A percentile compares a stretch with the other conserved stretches of the same genome.
Evolutionary conservation across 139 green algal genomes (phyloP).

Genomic region (Haematococcus lacustris): DNA sequence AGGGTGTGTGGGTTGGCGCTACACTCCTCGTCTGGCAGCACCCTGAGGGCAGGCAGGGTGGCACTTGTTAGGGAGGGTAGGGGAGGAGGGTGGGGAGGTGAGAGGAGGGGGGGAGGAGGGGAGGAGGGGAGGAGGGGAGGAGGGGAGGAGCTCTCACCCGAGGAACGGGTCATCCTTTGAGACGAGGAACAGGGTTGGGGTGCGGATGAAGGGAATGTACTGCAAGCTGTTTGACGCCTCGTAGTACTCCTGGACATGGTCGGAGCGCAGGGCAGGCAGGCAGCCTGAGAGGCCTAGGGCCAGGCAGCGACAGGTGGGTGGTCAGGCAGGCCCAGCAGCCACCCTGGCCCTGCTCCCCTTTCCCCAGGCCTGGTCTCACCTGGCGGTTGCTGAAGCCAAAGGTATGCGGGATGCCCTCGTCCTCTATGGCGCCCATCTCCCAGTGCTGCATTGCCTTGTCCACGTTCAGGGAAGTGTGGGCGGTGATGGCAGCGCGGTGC

Average conservation of each 20-base stretch:
- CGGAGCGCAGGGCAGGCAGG: too few relatives aligned
- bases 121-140: too few relatives aligned
- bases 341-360: too few relatives aligned
- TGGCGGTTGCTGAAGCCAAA: slow-evolving; percentile 23
- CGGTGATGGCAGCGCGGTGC: not conserved
- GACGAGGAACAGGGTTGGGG: slow-evolving; percentile 47
- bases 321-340: too few relatives aligned
- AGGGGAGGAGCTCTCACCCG: slow-evolving; percentile 23
- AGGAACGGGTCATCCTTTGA: slow-evolving; percentile 56
- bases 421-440: slow-evolving; percentile 36
- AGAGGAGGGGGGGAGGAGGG: too few relatives aligned
- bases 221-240: slow-evolving; percentile 10
- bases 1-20: slow-evolving; percentile 29
- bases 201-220: slow-evolving; percentile 45
- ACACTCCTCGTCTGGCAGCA: slow-evolving; percentile 25
- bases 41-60: slow-evolving; percentile 7
- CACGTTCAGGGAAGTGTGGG: not conserved
- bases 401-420: slow-evolving; percentile 16
- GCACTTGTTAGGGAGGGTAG: not conserved
- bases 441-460: slow-evolving; percentile 9
- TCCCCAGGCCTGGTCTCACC: too few relatives aligned
- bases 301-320: too few relatives aligned
- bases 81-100: too few relatives aligned
- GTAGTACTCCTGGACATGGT: slow-evolving; percentile 33
- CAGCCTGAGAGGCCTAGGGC: too few relatives aligned